phyloP scores from a whole-genome alignment of 352 stramenopile genomes.

The Pythium biforme region DNA sequence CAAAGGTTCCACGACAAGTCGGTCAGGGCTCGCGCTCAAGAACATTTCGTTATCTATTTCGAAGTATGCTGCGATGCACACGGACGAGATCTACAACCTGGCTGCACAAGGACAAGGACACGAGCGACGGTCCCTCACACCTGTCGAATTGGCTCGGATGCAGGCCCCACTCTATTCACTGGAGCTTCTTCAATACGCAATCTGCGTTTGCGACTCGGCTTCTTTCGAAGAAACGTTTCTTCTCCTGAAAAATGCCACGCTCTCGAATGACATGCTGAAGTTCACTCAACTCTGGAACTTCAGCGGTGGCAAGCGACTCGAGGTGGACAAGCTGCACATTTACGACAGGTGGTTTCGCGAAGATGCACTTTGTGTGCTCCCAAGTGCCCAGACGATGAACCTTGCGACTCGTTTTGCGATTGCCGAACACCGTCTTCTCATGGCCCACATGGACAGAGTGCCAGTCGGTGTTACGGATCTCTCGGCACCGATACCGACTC shows the following conservation, averaged over 20 bases:
- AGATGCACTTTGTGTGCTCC: constrained; percentile 44
- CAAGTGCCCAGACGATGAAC: constrained; percentile 50
- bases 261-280: constrained; percentile 52
- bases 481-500: constrained; percentile 10
- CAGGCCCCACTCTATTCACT: constrained; percentile 55
- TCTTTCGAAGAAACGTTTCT: constrained; percentile 62
- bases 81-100: constrained; percentile 48
- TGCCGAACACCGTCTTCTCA: constrained; percentile 47
- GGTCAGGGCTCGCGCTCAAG: constrained; percentile 36
- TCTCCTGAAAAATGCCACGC: constrained; percentile 52
- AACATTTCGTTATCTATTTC: constrained; percentile 64
- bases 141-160: constrained; percentile 39
- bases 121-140: constrained; percentile 10
- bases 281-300: constrained; percentile 41
- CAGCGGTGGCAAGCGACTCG: background rate
- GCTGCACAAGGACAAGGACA: constrained; percentile 16
- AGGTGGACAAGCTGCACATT: constrained; percentile 26
- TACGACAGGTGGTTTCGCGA: constrained; percentile 64
- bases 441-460: constrained; percentile 12
- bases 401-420: constrained; percentile 61
- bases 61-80: constrained; percentile 50
- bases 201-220: constrained; percentile 55
- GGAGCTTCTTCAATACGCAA: constrained; percentile 57
- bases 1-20: background rate
- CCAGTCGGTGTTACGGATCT: constrained; percentile 20